Conservation (phyloP, 2,329 filamentous ascomycete genomes). For the Phialophora macrospora region DNA sequence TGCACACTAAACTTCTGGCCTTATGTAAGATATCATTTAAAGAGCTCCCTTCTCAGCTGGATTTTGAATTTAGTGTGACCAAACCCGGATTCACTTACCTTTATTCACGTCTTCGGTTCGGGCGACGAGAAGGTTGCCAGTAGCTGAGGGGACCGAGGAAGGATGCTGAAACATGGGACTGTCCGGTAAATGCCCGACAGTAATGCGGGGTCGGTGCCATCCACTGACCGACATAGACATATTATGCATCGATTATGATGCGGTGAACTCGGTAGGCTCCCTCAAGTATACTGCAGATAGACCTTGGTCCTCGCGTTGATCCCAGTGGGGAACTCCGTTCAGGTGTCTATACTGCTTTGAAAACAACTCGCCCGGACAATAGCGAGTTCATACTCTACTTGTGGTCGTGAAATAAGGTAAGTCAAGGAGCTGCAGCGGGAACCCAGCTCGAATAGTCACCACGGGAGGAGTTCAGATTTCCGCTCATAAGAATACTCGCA, state of each 20-base stretch:
- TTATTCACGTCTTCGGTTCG: background rate
- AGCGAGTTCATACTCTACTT: background rate
- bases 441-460: background rate
- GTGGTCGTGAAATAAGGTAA: too few species aligned
- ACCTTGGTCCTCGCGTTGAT: background rate
- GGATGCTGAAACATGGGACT: background rate
- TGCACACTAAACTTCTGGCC: background rate
- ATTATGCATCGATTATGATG: background rate
- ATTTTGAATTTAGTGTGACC: background rate
- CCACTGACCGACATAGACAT: background rate
- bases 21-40: background rate
- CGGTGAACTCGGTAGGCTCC: background rate
- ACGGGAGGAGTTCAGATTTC: background rate
- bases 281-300: background rate
- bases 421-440: too few species aligned
- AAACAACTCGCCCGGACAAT: background rate
- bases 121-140: background rate
- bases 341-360: background rate
- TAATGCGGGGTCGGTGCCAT: background rate
- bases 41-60: too few species aligned
- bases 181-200: background rate
- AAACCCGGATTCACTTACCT: background rate
- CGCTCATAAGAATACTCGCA: background rate
- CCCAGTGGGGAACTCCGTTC: background rate
- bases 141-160: background rate